Conservation (phyloP, 2,329 filamentous ascomycete species). For the Hymenoscyphus fraxineus region DNA sequence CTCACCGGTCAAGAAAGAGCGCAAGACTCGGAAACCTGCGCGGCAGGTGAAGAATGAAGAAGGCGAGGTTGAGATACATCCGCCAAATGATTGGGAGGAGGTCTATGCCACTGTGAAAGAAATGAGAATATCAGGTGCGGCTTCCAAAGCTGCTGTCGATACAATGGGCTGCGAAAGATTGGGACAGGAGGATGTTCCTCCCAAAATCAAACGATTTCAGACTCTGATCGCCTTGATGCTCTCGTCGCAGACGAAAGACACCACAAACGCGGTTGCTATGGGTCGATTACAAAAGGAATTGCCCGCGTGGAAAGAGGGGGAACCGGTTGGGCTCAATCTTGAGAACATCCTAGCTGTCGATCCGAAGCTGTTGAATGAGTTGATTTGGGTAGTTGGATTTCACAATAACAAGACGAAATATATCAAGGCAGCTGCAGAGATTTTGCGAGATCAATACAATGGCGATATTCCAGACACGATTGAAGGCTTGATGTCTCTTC, state of each 20-base stretch:
- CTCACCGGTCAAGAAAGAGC: conserved; percentile 33
- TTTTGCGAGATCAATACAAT: conserved; percentile 55
- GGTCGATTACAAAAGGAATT: conserved; percentile 60
- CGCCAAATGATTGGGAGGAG: conserved; percentile 78
- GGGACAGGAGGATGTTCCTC: conserved; percentile 49
- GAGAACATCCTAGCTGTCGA: conserved; percentile 59
- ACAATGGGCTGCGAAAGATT: conserved; percentile 93
- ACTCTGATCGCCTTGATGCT: conserved; percentile 69
- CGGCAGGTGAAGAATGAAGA: conserved; percentile 41
- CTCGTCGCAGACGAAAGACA: conserved; percentile 71
- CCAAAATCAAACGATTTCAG: conserved; percentile 60
- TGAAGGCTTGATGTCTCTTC: conserved; percentile 59
- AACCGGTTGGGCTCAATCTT: conserved; percentile 51
- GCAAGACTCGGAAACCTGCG: conserved; percentile 44
- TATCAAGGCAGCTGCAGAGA: conserved; percentile 61
- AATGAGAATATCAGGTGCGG: conserved; percentile 62
- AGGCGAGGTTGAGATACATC: conserved; percentile 41
- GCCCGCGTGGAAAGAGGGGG: conserved; percentile 36
- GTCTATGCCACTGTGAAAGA: conserved; percentile 73
- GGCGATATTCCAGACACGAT: conserved; percentile 66
- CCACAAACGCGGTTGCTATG: conserved; percentile 66
- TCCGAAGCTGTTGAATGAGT: conserved; percentile 54
- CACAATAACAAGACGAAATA: conserved; percentile 73
- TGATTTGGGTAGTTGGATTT: conserved; percentile 68
- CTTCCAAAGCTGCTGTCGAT: conserved; percentile 81